Percentiles rank a stretch among this genome's conserved stretches.
These are phyloP conservation scores for Calonectria pteridis DNA, from an alignment of 2,329 filamentous ascomycete species.

Conservation along the genomic window DNA sequence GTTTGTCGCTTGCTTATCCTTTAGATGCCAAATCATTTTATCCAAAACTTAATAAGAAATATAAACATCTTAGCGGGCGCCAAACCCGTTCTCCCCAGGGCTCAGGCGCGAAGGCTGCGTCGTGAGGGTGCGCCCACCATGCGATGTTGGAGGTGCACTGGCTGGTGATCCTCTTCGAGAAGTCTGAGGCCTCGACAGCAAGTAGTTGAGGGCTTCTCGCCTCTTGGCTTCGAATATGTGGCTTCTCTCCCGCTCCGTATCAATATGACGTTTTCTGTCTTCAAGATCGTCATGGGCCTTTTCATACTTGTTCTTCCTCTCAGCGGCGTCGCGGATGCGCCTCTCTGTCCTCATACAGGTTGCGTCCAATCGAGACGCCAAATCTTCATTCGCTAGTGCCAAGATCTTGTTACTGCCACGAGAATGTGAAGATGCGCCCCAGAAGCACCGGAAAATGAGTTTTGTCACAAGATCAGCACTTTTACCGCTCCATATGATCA, in stretches of 20 bases:
- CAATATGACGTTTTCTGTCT: constrained; percentile 56
- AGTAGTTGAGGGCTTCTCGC: constrained; percentile 57
- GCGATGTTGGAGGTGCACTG: constrained; percentile 34
- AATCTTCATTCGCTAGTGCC: constrained; percentile 52
- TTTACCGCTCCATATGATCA: constrained; percentile 75
- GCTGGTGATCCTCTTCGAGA: constrained; percentile 49
- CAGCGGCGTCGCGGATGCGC: constrained; percentile 55
- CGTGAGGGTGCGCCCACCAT: constrained; percentile 31
- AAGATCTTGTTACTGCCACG: constrained; percentile 48
- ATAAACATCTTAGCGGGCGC: constrained; percentile 9
- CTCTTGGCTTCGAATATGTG: constrained; percentile 63
- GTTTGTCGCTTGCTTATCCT: constrained; percentile 1
- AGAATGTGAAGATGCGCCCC: constrained; percentile 65
- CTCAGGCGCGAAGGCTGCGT: constrained; percentile 37
- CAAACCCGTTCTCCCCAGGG: constrained; percentile 35
- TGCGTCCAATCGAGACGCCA: constrained; percentile 62
- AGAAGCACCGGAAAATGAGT: constrained; percentile 66
- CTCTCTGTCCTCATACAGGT: constrained; percentile 61
- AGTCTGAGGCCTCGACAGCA: constrained; percentile 45
- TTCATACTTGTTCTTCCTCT: constrained; percentile 56
- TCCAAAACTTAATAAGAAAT: constrained; percentile 16
- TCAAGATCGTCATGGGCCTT: constrained; percentile 60
- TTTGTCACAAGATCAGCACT: constrained; percentile 57
- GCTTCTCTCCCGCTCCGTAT: constrained; percentile 63
- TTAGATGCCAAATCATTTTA: constrained; percentile 5